Conservation (phyloP, 208 protist genomes). For the Porcisia hertigi region DNA sequence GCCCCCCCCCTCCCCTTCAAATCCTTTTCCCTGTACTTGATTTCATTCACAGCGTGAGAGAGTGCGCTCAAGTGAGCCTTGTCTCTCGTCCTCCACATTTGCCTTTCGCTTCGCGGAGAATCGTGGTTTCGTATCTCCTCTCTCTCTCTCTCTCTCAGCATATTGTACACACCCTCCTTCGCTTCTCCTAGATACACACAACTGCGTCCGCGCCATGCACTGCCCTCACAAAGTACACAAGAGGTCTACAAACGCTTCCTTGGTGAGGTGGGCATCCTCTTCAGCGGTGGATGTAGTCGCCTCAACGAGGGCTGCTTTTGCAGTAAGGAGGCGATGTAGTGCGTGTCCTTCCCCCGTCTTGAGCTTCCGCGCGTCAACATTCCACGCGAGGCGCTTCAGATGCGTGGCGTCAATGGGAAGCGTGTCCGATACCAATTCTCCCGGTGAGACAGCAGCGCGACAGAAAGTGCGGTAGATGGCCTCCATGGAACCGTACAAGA, state of each 20-base stretch:
- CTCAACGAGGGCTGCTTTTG: not conserved
- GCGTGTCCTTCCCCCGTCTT: conserved; percentile 11
- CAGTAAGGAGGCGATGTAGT: conserved; percentile 11
- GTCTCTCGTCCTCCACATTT: too few relatives aligned
- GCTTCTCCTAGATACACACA: not conserved
- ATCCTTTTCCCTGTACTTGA: too few relatives aligned
- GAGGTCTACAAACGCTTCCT: conserved; percentile 20
- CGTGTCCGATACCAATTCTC: conserved; percentile 14
- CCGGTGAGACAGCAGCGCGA: not conserved
- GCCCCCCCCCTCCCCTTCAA: not conserved
- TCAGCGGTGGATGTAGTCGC: not conserved
- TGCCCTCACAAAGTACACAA: conserved; percentile 11
- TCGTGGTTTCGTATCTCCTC: too few relatives aligned
- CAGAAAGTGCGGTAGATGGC: conserved; percentile 19
- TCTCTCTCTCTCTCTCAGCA: too few relatives aligned
- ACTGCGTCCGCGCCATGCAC: not conserved
- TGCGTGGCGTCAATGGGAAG: conserved; percentile 26
- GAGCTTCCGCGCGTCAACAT: conserved; percentile 5
- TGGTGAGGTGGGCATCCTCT: not conserved
- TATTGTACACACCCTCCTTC: too few relatives aligned
- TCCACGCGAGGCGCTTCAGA: conserved; percentile 19
- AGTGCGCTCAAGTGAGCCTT: too few relatives aligned
- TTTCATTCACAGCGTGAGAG: too few relatives aligned
- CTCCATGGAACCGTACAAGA: conserved; percentile 29
- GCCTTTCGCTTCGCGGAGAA: too few relatives aligned